Conservation (phyloP, 139 green algal genomes). For the Chlorella sp. region DNA sequence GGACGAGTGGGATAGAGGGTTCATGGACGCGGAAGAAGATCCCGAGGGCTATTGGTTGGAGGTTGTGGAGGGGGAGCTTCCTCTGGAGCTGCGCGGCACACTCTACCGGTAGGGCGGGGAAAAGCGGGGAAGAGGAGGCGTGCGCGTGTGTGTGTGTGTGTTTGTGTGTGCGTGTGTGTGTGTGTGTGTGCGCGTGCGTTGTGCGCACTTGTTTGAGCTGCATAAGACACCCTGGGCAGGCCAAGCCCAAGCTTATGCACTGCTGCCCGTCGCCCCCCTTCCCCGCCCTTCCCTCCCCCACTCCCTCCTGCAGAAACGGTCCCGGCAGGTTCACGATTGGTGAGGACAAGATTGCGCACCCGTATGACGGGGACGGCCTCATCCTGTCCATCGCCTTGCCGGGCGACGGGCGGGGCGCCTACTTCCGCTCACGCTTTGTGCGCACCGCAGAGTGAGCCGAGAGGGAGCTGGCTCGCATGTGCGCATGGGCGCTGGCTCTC, state of each 20-base stretch:
- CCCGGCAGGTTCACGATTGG: constrained; percentile 50
- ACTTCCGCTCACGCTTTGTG: constrained; percentile 58
- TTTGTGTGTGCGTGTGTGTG: no score
- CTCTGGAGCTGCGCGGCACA: constrained; percentile 44
- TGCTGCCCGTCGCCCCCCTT: not conserved
- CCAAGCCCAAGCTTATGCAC: no score
- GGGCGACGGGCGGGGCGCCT: constrained; percentile 46
- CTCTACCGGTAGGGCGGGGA: constrained; percentile 45
- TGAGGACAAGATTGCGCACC: constrained; percentile 43
- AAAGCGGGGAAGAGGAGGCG: not conserved
- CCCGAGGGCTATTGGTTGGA: constrained; percentile 42
- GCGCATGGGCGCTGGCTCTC: not conserved
- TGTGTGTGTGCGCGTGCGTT: no score
- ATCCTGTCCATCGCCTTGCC: constrained; percentile 29
- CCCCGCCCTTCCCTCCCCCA: not conserved
- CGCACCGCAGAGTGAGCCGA: constrained; percentile 58
- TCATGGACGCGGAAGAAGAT: constrained; percentile 40
- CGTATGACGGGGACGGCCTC: constrained; percentile 65
- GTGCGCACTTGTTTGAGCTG: no score
- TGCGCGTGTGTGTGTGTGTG: no score
- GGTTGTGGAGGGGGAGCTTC: constrained; percentile 45
- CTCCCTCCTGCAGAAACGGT: constrained; percentile 49
- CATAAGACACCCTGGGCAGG: no score
- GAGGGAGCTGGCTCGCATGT: not conserved
- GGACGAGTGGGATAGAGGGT: constrained; percentile 40